Evolutionary conservation across 2,329 filamentous ascomycete species (phyloP).

Genomic region (Setomelanomma holmii): DNA sequence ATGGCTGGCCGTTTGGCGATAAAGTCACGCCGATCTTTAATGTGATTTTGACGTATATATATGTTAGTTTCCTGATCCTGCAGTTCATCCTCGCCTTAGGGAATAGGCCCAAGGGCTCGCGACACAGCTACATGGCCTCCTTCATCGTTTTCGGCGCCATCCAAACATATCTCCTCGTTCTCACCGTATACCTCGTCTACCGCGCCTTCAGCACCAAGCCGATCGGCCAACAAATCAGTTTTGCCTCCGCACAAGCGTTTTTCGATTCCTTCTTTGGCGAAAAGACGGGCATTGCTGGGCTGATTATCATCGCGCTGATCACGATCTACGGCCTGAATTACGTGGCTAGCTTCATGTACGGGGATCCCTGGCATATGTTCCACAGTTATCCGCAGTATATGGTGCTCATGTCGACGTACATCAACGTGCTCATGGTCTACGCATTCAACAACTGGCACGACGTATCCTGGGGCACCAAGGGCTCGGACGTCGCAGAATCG

Average conservation of each 20-base stretch:
- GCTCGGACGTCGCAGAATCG: slow-evolving; percentile 92
- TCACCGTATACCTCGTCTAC: slow-evolving; percentile 87
- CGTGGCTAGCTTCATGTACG: slow-evolving; percentile 93
- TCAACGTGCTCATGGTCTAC: slow-evolving; percentile 99
- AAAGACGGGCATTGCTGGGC: slow-evolving; percentile 71
- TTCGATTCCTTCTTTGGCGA: slow-evolving; percentile 83
- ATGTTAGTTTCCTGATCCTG: slow-evolving; percentile 87
- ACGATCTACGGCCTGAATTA: slow-evolving; percentile 98
- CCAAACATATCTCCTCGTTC: slow-evolving; percentile 86
- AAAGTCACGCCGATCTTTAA: slow-evolving; percentile 88
- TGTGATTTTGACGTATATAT: slow-evolving; percentile 86
- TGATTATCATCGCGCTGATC: slow-evolving; percentile 91
- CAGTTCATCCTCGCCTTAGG: slow-evolving; percentile 97
- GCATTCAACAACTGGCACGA: slow-evolving; percentile 99
- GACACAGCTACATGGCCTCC: slow-evolving; percentile 88
- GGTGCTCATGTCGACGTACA: slow-evolving; percentile 92
- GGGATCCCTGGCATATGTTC: slow-evolving; percentile 99
- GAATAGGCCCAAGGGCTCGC: slow-evolving; percentile 94
- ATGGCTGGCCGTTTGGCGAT: slow-evolving; percentile 89
- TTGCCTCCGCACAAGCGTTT: slow-evolving; percentile 71
- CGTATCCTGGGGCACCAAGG: slow-evolving; percentile 99
- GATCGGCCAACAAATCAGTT: slow-evolving; percentile 66
- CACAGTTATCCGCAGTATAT: slow-evolving; percentile 95
- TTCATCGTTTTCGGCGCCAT: slow-evolving; percentile 87
- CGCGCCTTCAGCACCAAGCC: slow-evolving; percentile 72